phyloP scores from a whole-genome alignment of 75 land plant species.

The Pinus tabuliformis region DNA sequence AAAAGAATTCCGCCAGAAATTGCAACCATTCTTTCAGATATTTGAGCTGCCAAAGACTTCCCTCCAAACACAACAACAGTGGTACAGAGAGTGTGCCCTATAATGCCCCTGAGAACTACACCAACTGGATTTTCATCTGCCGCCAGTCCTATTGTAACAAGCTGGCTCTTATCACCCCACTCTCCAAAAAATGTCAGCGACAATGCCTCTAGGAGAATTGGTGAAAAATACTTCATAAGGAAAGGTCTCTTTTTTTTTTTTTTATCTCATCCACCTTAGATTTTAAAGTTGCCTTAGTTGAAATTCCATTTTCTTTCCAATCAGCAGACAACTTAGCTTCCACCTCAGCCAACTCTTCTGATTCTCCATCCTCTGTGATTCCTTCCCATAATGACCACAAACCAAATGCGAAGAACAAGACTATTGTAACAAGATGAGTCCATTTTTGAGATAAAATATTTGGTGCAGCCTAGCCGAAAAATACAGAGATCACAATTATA shows the following conservation, averaged over 20 bases:
- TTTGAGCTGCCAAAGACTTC: conserved; percentile 79
- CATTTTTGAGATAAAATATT: conserved; percentile 75
- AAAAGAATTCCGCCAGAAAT: conserved; percentile 73
- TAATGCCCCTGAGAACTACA: conserved; percentile 90
- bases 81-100: conserved; percentile 85
- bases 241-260: conserved; percentile 58
- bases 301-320: not conserved
- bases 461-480: no score
- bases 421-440: conserved; percentile 81
- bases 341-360: conserved; percentile 89
- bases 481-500: no score
- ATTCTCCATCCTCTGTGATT: conserved; percentile 60
- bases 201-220: conserved; percentile 79
- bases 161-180: conserved; percentile 98
- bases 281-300: not conserved
- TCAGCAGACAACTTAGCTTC: conserved; percentile 58
- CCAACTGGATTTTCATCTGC: conserved; percentile 92
- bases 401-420: conserved; percentile 90
- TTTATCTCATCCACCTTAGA: conserved; percentile 27
- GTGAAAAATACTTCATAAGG: conserved; percentile 56
- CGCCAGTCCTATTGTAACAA: conserved; percentile 94
- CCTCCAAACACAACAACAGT: conserved; percentile 89
- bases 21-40: conserved; percentile 88
- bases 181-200: conserved; percentile 94
- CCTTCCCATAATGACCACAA: conserved; percentile 91